These are phyloP conservation scores for maize (Zea mays) DNA, from an alignment of 176 grass and related monocot species.

Conservation along the genomic window Zm-B73-REFERENCE-NAM-5.0 NC_050105.1:122833001-122833500, in stretches of 20 bases:
- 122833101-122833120: slow-evolving; percentile 62
- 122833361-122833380: slow-evolving; percentile 98
- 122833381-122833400: slow-evolving; percentile 86
- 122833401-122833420: slow-evolving; percentile 77
- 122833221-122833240: slow-evolving; percentile 65
- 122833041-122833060: slow-evolving; percentile 81
- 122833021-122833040: slow-evolving; percentile 69
- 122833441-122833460: no score
- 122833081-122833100: slow-evolving; percentile 79
- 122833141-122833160: slow-evolving; percentile 87
- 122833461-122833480: no score
- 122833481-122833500: no score
- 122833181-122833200: slow-evolving; percentile 90
- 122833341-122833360: slow-evolving; percentile 98
- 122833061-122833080: slow-evolving; percentile 83
- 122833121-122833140: slow-evolving; percentile 83
- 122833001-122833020: slow-evolving; percentile 91
- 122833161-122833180: slow-evolving; percentile 82
- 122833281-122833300: slow-evolving; percentile 56
- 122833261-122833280: slow-evolving; percentile 68
- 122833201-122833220: slow-evolving; percentile 84
- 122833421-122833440: no score
- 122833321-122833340: slow-evolving; percentile 73
- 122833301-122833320: slow-evolving; percentile 88
- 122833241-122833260: slow-evolving; percentile 92